Base-by-base conservation (phyloP, 2,329 filamentous ascomycete genomes). In the Colletotrichum endophyticum region DNA sequence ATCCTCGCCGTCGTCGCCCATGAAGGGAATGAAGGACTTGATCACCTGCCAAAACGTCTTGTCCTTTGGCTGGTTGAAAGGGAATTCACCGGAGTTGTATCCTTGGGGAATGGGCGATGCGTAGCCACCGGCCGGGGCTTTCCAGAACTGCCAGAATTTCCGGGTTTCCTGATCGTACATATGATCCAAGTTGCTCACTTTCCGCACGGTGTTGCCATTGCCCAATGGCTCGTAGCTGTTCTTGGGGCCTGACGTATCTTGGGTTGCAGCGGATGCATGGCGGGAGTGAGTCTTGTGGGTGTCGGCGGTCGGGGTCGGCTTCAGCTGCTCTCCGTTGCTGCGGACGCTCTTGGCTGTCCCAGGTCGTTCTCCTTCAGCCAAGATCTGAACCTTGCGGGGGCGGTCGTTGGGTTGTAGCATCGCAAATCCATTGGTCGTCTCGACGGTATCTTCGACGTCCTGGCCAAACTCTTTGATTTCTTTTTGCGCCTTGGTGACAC, bases 111-210 rank as follows among this genome's bases (percentile, higher is more conserved):
- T 84, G 0, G 92, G 92, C 0, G 91, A 93, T 11, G 89, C 85
- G 79, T 92, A 94, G 4, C 89, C 90, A 28, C 92, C 92, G 3
- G 88, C 84, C 0, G 92, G 92, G 0, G 91, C 89, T 79, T 92
- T 91, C 92, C 92, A 94, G 75, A 94, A 93, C 76, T 93, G 84
- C 85, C 90, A 93, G 87, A 91, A 93, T 56, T 84, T 85, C 1
- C 85, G 83, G 30, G 86, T 84, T 12, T 89, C 86, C 7, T 84
- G 85, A 68, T 84, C 81, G 70, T 88, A 87, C 83, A 91, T 88
- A 13, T 89, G 87, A 5, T 90, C 87, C 53, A 88, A 80, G 66
- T 91, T 87, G 5, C 84, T 84, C 8, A 88, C 80, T 76, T 88
- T 89, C 62, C 91, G 89, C 6, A 89, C 89, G 0, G 90, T 91